Evolutionary conservation across 768 basidiomycete genomes (phyloP).

Genomic region (Podaxis sp.): DNA sequence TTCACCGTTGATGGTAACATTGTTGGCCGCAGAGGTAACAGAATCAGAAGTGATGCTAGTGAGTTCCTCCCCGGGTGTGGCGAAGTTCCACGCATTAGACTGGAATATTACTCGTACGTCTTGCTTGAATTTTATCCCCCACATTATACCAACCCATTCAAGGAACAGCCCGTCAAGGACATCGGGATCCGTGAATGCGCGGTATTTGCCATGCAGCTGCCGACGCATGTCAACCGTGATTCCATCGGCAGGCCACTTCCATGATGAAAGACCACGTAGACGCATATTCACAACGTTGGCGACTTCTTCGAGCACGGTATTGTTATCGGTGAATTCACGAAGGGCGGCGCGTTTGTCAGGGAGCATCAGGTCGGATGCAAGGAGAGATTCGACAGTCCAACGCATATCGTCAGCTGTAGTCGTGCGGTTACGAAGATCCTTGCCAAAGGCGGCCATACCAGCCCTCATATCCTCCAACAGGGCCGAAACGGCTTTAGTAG

Average conservation of each 20-base stretch:
- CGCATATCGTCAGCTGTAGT: conserved; percentile 28
- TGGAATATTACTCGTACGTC: conserved; percentile 27
- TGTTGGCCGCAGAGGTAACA: conserved; percentile 15
- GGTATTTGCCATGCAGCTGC: conserved; percentile 43
- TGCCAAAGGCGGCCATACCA: conserved; percentile 28
- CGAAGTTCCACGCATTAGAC: conserved; percentile 37
- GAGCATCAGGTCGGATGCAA: conserved; percentile 37
- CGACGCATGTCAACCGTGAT: conserved; percentile 44
- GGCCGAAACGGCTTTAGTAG: conserved; percentile 28
- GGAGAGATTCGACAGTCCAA: conserved; percentile 33
- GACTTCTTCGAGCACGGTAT: conserved; percentile 37
- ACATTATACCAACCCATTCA: conserved; percentile 41
- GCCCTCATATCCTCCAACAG: conserved; percentile 30
- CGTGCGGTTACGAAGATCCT: conserved; percentile 23
- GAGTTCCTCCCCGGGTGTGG: conserved; percentile 19
- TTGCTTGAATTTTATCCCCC: conserved; percentile 39
- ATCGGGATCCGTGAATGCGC: conserved; percentile 48
- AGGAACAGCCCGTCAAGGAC: conserved; percentile 45
- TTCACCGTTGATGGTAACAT: conserved; percentile 24
- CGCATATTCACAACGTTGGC: conserved; percentile 48
- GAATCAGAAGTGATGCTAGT: conserved; percentile 21
- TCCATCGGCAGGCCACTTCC: conserved; percentile 46
- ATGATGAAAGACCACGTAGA: conserved; percentile 36
- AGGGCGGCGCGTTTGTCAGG: conserved; percentile 40
- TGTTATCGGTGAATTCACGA: conserved; percentile 39